Evolutionary conservation across 257 asterid species (phyloP).

Genomic region (Rehmannia glutinosa): DNA sequence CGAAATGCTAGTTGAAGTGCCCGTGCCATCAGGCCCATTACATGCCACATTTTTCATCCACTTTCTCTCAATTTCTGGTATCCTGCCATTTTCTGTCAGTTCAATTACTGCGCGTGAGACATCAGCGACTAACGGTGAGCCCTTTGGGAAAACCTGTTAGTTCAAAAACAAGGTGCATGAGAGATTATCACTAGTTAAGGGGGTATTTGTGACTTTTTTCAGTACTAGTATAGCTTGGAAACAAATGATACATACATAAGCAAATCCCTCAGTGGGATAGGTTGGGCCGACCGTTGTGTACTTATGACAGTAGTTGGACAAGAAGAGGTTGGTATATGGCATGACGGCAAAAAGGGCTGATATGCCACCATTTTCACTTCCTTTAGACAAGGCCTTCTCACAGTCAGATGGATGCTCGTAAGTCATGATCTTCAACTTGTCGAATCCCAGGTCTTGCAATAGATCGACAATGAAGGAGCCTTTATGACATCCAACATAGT

Average conservation of each 20-base stretch:
- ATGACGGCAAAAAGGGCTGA: slow-evolving; percentile 7
- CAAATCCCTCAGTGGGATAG: slow-evolving; percentile 26
- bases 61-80: slow-evolving; percentile 1
- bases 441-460: slow-evolving; percentile 27
- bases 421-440: slow-evolving; percentile 26
- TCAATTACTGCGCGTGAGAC: slow-evolving; percentile 26
- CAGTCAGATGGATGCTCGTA: slow-evolving; percentile 23
- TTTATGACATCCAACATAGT: slow-evolving; percentile 40
- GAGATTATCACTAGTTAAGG: too few species aligned
- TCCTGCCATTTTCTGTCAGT: slow-evolving; percentile 10
- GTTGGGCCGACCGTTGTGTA: slow-evolving; percentile 24
- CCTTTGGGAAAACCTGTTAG: slow-evolving; percentile 28
- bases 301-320: slow-evolving; percentile 33
- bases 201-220: too few species aligned
- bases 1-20: too few species aligned
- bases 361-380: too few species aligned
- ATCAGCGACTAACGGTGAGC: slow-evolving; percentile 35
- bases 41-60: background rate
- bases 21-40: background rate
- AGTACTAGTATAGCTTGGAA: background rate
- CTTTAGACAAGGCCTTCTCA: slow-evolving; percentile 24
- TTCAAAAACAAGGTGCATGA: too few species aligned
- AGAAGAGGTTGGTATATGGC: slow-evolving; percentile 26
- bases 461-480: slow-evolving; percentile 41
- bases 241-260: slow-evolving; percentile 32